These are phyloP conservation scores for Platanthera zijinensis DNA, from an alignment of 106 monocot species.

Conservation along the genomic window DNA sequence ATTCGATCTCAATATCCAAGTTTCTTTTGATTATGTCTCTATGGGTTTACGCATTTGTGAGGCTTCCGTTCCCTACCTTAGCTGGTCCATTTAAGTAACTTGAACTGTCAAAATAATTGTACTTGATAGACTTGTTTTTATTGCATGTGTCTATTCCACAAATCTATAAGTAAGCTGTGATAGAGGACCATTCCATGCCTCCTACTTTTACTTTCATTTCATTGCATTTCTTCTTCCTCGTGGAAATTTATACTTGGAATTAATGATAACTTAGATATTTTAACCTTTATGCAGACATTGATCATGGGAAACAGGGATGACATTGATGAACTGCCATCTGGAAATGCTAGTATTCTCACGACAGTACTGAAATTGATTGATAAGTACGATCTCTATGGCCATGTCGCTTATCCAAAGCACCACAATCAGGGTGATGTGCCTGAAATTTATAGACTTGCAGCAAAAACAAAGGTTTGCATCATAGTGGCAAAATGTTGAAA, in stretches of 20 bases:
- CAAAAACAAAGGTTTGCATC: slow-evolving; percentile 65
- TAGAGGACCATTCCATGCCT: background rate
- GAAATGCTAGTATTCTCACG: slow-evolving; percentile 72
- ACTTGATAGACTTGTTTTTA: background rate
- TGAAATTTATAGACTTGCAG: slow-evolving; percentile 86
- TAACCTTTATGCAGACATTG: slow-evolving; percentile 47
- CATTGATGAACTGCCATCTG: slow-evolving; percentile 78
- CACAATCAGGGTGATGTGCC: slow-evolving; percentile 89
- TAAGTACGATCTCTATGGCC: slow-evolving; percentile 93
- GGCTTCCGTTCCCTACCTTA: background rate
- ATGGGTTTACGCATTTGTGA: too few species aligned
- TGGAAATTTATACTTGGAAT: background rate
- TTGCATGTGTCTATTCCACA: background rate
- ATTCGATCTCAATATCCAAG: too few species aligned
- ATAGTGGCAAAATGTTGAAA: background rate
- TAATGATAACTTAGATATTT: background rate
- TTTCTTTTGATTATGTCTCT: too few species aligned
- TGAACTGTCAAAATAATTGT: background rate
- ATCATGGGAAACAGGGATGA: slow-evolving; percentile 99
- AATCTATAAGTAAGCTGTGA: background rate
- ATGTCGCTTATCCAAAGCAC: slow-evolving; percentile 83
- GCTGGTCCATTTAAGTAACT: background rate
- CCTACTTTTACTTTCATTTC: background rate
- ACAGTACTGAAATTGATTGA: slow-evolving; percentile 91
- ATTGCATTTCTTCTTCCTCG: background rate